A percentile compares a stretch with the other conserved stretches of the same genome.
phyloP scores from a whole-genome alignment of 1,284 basidiomycete species.

The Termitomyces sp. region DNA sequence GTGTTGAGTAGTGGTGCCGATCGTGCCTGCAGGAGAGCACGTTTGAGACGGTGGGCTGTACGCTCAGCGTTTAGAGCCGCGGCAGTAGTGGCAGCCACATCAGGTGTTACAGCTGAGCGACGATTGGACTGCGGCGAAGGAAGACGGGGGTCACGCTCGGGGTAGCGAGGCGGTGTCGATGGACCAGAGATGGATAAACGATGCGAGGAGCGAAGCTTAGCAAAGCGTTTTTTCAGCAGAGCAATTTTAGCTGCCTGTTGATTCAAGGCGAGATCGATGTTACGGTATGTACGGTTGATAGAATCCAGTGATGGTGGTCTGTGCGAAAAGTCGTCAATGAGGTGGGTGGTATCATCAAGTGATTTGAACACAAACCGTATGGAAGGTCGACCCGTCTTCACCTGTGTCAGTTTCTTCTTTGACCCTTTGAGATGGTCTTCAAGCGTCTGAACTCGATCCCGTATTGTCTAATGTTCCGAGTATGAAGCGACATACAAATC shows the following conservation, averaged over 20 bases:
- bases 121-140: conserved; percentile 29
- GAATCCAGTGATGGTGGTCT: conserved; percentile 82
- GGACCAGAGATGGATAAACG: conserved; percentile 20
- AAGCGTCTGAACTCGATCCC: conserved; percentile 70
- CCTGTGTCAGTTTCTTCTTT: conserved; percentile 64
- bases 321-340: conserved; percentile 3
- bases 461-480: conserved; percentile 46
- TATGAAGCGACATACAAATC: conserved; percentile 8
- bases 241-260: conserved; percentile 61
- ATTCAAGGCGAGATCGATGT: conserved; percentile 68
- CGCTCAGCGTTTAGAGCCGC: conserved; percentile 76
- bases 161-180: conserved; percentile 11
- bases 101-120: conserved; percentile 50
- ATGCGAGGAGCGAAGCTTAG: conserved; percentile 39
- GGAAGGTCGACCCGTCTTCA: conserved; percentile 57
- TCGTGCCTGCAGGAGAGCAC: conserved; percentile 55
- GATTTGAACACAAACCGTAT: conserved; percentile 49
- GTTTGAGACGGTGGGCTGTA: conserved; percentile 64
- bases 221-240: conserved; percentile 49
- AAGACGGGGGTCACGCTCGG: conserved; percentile 38
- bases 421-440: conserved; percentile 67
- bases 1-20: conserved; percentile 63
- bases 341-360: neutral
- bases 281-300: conserved; percentile 77
- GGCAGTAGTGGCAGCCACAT: conserved; percentile 66